Conservation (phyloP, 768 basidiomycete genomes). For the Cystobasidium ongulense region DNA sequence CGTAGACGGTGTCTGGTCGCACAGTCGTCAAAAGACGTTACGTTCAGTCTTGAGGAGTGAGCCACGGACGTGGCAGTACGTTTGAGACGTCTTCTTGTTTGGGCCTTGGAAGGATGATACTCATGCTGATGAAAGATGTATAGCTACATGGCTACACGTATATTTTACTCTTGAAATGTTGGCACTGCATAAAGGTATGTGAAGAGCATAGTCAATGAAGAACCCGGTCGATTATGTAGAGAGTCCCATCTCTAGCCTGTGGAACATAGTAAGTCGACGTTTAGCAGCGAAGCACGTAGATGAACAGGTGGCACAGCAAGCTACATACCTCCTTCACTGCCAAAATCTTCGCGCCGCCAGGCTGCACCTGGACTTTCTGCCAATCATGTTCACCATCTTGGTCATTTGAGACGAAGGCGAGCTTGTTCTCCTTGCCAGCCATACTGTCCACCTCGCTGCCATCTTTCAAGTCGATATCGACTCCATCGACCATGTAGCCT, state of each 20-base stretch:
- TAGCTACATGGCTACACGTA: neutral
- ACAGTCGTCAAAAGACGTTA: too few species aligned
- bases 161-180: neutral
- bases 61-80: too few species aligned
- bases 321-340: slow-evolving; percentile 7
- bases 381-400: neutral
- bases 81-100: too few species aligned
- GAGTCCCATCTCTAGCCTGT: neutral
- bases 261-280: neutral
- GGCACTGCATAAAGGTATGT: neutral
- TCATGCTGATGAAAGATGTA: too few species aligned
- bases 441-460: neutral
- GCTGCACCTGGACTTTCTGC: slow-evolving; percentile 1
- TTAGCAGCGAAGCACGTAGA: neutral
- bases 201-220: neutral
- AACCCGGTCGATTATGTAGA: neutral
- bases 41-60: too few species aligned
- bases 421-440: slow-evolving; percentile 1
- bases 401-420: neutral
- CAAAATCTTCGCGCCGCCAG: slow-evolving; percentile 3
- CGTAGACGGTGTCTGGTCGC: too few species aligned
- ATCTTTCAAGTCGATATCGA: neutral
- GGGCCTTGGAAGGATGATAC: neutral
- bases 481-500: slow-evolving; percentile 6
- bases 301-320: neutral